phyloP scores from a whole-genome alignment of 495 filamentous ascomycete genomes.

The Bryoglossum gracile region DNA sequence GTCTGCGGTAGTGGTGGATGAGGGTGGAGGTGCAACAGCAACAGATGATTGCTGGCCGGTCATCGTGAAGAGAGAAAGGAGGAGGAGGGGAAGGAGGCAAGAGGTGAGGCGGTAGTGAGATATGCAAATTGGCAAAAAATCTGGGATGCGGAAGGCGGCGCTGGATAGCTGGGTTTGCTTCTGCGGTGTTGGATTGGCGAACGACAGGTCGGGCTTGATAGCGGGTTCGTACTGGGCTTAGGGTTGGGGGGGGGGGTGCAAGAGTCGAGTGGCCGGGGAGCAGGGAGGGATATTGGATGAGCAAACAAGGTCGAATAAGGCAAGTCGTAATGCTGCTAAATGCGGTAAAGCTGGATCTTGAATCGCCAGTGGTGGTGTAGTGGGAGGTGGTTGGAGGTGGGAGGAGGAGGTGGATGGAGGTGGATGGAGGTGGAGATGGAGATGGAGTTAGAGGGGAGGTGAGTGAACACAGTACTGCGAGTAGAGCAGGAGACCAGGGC shows the following conservation, averaged over 20 bases:
- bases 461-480: too few relatives aligned
- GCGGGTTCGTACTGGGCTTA: slow-evolving; percentile 1
- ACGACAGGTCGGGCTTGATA: slow-evolving; percentile 1
- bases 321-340: slow-evolving; percentile 6
- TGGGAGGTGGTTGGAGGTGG: background rate
- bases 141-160: slow-evolving; percentile 11
- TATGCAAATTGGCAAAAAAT: slow-evolving; percentile 24
- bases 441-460: too few relatives aligned
- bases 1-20: slow-evolving; percentile 20
- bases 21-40: slow-evolving; percentile 17
- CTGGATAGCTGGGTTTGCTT: background rate
- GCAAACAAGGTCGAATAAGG: slow-evolving; percentile 13
- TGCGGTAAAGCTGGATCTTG: slow-evolving; percentile 4
- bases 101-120: slow-evolving; percentile 18
- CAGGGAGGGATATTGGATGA: slow-evolving; percentile 5
- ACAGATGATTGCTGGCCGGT: slow-evolving; percentile 30
- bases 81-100: slow-evolving; percentile 26
- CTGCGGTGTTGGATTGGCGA: slow-evolving; percentile 1
- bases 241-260: too few relatives aligned
- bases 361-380: background rate
- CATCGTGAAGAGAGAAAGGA: slow-evolving; percentile 51
- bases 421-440: background rate
- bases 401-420: background rate
- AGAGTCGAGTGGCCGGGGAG: background rate
- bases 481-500: too few relatives aligned